Conservation (phyloP, 1,139 yeast genomes). For the Zygoascus meyerae region DNA sequence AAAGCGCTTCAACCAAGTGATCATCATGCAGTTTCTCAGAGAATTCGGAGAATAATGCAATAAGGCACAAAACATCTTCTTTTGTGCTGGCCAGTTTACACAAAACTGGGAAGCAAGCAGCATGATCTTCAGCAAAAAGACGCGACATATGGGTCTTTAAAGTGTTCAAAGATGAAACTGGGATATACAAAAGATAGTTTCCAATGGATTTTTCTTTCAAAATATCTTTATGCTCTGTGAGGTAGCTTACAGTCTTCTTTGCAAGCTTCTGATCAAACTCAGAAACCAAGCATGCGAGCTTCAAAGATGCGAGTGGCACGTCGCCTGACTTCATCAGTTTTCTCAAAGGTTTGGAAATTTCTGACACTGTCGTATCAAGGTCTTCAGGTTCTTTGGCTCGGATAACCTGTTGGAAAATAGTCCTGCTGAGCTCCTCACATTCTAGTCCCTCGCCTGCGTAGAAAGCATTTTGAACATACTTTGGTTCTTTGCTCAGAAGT, state of each 20-base stretch:
- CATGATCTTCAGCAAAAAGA: conserved; percentile 1
- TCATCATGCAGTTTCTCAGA: conserved; percentile 4
- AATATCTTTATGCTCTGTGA: background rate
- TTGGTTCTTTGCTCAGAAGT: background rate
- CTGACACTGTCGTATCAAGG: background rate
- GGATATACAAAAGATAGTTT: background rate
- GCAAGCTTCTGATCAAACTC: background rate
- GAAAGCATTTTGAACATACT: background rate
- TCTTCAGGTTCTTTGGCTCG: background rate
- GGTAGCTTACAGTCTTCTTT: background rate
- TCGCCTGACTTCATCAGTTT: background rate
- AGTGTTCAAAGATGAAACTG: background rate
- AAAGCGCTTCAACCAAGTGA: conserved; percentile 5
- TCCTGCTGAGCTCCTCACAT: background rate
- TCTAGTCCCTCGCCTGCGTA: background rate
- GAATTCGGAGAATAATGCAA: conserved; percentile 12
- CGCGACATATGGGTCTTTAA: background rate
- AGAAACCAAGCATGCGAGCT: background rate
- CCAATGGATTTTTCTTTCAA: background rate
- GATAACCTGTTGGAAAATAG: background rate
- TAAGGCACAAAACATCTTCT: conserved; percentile 12
- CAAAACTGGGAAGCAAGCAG: conserved; percentile 11
- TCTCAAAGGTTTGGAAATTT: background rate
- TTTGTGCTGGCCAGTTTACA: conserved; percentile 7
- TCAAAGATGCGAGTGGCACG: background rate